Conservation (phyloP, 2,329 filamentous ascomycete species). For the Massarina eburnea region DNA sequence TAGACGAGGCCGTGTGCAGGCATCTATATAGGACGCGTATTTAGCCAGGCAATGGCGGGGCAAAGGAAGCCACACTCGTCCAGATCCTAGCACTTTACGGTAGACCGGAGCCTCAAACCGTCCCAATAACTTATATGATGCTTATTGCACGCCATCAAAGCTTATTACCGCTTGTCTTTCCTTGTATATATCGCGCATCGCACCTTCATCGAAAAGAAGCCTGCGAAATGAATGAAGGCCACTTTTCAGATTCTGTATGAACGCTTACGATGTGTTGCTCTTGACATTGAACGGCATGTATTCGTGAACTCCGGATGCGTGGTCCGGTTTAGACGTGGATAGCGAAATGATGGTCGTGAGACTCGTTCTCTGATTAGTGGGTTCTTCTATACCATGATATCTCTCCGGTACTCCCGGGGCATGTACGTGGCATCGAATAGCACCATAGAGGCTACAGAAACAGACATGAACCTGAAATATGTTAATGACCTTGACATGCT, state of each 20-base stretch:
- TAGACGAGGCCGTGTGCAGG: constrained; percentile 2
- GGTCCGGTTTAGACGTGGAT: too few species aligned
- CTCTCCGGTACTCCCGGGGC: neutral
- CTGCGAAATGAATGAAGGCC: too few species aligned
- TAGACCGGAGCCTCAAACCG: constrained; percentile 8
- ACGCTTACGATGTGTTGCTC: too few species aligned
- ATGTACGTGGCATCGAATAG: neutral
- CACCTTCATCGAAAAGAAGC: too few species aligned
- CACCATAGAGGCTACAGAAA: neutral
- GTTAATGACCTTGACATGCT: neutral
- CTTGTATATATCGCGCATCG: constrained; percentile 1
- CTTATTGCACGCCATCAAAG: constrained; percentile 12
- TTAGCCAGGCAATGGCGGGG: constrained; percentile 7
- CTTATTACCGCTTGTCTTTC: constrained; percentile 8
- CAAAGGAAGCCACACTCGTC: constrained; percentile 2
- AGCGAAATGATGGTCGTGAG: too few species aligned
- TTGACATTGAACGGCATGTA: too few species aligned
- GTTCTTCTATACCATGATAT: neutral
- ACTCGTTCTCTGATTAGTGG: neutral
- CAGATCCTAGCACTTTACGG: constrained; percentile 5
- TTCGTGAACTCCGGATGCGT: too few species aligned
- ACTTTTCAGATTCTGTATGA: too few species aligned
- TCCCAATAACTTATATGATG: constrained; percentile 6
- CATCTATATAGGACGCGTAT: constrained; percentile 2
- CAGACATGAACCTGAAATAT: neutral